Evolutionary conservation across 768 basidiomycete genomes (phyloP), one percentile per base, ranked within the genome.

Genomic region (Lactarius akahatsu): DNA sequence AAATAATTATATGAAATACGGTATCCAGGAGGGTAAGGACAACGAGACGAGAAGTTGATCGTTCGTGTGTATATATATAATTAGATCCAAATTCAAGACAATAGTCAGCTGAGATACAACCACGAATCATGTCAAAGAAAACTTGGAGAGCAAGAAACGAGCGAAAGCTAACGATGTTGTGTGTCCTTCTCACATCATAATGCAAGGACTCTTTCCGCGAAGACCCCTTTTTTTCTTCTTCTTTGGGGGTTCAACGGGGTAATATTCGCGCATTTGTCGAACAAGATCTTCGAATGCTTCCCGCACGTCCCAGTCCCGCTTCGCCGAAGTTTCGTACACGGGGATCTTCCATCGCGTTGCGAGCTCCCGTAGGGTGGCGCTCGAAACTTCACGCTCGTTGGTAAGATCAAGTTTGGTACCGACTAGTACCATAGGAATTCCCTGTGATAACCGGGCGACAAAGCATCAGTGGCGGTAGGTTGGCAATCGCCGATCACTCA

Each of bases 321-420:
- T 94, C 11, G 92, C 90, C n/a, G 91, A 92, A 3, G 92, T 94
- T 77, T 94, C 92, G 73, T 89, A 93, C 72, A 91, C 90, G 7
- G 83, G 89, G n/a, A 91, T 77, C 16, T 80, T 79, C 91, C 91
- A 92, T 2, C 81, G 81, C 38, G 76, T 79, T 23, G 88, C 84
- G 13, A 91, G 82, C 11, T 83, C 77, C 72, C 88, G 84, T 40
- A 92, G 89, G 0, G 84, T 85, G 50, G 74, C 78, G 56, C 82
- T 80, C 20, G 85, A 84, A 7, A 95, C 90, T 73, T 94, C 91
- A 38, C 94, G 84, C 75, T 95, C 93, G 65, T 83, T 86, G 32
- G 83, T 83, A 45, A 95, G 83, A 74, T 95, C 94, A 50, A 89
- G 80, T 74, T 94, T 93, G 36, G 92, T 94, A 52, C 92, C 93